Conservation (phyloP, 129 eudicot genomes). For the Escallonia herrerae region DNA sequence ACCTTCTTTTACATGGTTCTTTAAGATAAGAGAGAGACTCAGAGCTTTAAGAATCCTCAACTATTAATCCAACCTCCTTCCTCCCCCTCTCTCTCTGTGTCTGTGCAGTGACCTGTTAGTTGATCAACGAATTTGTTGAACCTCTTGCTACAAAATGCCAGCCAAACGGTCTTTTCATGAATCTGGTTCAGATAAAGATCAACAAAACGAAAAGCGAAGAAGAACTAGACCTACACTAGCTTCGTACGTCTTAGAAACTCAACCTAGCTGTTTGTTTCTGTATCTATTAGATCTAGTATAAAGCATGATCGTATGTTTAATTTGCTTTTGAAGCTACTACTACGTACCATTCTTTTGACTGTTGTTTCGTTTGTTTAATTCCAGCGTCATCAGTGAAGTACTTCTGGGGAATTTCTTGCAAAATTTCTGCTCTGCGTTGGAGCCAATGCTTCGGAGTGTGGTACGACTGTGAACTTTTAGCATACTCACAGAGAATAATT, state of each 20-base stretch:
- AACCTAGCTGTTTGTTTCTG: not conserved
- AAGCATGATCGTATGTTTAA: not conserved
- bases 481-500: too few species aligned
- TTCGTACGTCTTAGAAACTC: constrained; percentile 39
- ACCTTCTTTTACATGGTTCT: constrained; percentile 9
- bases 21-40: not conserved
- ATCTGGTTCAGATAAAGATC: constrained; percentile 17
- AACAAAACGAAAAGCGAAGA: constrained; percentile 37
- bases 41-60: not conserved
- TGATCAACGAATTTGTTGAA: not conserved
- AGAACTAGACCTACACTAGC: constrained; percentile 59
- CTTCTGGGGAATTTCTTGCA: constrained; percentile 48
- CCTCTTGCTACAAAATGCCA: constrained; percentile 26
- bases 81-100: not conserved
- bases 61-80: not conserved
- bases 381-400: constrained; percentile 67
- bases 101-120: not conserved
- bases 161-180: constrained; percentile 46
- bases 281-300: not conserved
- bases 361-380: not conserved
- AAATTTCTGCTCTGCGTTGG: constrained; percentile 47
- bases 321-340: not conserved
- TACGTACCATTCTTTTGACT: not conserved
- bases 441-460: constrained; percentile 87
- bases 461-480: constrained; percentile 17